phyloP scores from a whole-genome alignment of 2,329 filamentous ascomycete species.

The Microdochium trichocladiopsis region DNA sequence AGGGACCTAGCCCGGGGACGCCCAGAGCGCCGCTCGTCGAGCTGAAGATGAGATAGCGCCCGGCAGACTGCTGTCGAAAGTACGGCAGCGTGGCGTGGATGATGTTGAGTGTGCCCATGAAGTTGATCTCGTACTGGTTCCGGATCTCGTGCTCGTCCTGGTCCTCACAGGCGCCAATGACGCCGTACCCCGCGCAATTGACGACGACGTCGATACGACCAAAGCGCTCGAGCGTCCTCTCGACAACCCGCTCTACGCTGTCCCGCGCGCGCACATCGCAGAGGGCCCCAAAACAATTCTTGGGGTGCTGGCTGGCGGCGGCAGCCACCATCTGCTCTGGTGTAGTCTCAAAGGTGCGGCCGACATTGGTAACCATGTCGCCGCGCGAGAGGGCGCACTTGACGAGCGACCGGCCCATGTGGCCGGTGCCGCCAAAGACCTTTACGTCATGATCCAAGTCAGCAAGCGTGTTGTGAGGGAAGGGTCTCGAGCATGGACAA shows the following conservation, averaged over 20 bases:
- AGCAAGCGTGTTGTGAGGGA: slow-evolving; percentile 2
- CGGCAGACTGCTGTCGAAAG: slow-evolving; percentile 68
- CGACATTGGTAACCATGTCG: slow-evolving; percentile 81
- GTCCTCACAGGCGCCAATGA: slow-evolving; percentile 93
- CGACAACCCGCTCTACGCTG: slow-evolving; percentile 67
- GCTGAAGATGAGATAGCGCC: slow-evolving; percentile 91
- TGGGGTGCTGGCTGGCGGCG: slow-evolving; percentile 65
- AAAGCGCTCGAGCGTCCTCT: slow-evolving; percentile 65
- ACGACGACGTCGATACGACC: slow-evolving; percentile 81
- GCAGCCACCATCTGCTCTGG: slow-evolving; percentile 30
- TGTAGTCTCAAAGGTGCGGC: slow-evolving; percentile 71
- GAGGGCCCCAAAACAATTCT: slow-evolving; percentile 70
- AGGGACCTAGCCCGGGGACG: slow-evolving; percentile 85
- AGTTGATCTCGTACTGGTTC: slow-evolving; percentile 97
- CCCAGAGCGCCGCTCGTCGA: slow-evolving; percentile 89
- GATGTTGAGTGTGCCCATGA: slow-evolving; percentile 91
- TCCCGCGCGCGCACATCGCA: slow-evolving; percentile 83
- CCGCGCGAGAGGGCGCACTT: slow-evolving; percentile 73
- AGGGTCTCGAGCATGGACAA: too few species aligned
- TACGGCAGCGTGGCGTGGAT: slow-evolving; percentile 83
- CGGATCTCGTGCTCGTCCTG: slow-evolving; percentile 92
- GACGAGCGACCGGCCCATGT: slow-evolving; percentile 87
- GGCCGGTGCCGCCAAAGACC: slow-evolving; percentile 95
- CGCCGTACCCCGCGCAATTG: slow-evolving; percentile 91
- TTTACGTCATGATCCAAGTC: slow-evolving; percentile 22